Evolutionary conservation across 2,329 filamentous ascomycete species (phyloP), one percentile per base, ranked within the genome.

Genomic region (Apiospora saccharicola): DNA sequence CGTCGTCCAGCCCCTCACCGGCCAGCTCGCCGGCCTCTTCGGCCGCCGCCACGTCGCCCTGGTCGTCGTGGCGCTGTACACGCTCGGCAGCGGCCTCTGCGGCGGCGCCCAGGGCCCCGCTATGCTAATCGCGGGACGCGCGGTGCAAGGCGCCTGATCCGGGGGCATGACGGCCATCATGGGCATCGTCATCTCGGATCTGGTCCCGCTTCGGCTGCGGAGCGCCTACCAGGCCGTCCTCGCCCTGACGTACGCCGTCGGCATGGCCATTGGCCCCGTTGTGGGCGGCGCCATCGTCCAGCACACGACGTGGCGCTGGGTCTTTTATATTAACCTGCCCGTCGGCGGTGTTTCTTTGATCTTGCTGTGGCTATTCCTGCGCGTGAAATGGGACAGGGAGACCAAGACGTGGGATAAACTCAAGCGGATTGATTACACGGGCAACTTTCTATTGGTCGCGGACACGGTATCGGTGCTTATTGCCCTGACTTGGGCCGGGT

Each of bases 11-110:
- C 85, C 85, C 0, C 71, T 86, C 0, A 84, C 81, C 68, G 85
- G 84, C 2, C 85, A 87, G 74, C 69, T 85, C 44, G 64, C 64
- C 4, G 81, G 87, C 70, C 81, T 87, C 22, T 88, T 85, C 72
- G 86, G 87, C 2, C 80, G 86, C 3, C 80, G 83, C 46, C 81
- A 77, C 61, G 72, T 81, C 0, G 30, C 46, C 14, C 30, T 70
- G 13, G 8, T 26, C 37, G 41, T 68, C 24, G 67, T 72, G 12
- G 71, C 67, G 1, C 19, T 64, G n/a, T 72, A 68, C 49, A 69
- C 71, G 14, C 67, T 72, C 6, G 71, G 71, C 10, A 72, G 71
- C 51, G 67, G 71, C 16, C 34, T 72, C 26, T n/a, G n/a, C 24
- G 71, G 71, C 51, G 71, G 71, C 12, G 71, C 71, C 24, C 14